Conservation (phyloP, 2,329 filamentous ascomycete genomes). For the Alternaria sp. region DNA sequence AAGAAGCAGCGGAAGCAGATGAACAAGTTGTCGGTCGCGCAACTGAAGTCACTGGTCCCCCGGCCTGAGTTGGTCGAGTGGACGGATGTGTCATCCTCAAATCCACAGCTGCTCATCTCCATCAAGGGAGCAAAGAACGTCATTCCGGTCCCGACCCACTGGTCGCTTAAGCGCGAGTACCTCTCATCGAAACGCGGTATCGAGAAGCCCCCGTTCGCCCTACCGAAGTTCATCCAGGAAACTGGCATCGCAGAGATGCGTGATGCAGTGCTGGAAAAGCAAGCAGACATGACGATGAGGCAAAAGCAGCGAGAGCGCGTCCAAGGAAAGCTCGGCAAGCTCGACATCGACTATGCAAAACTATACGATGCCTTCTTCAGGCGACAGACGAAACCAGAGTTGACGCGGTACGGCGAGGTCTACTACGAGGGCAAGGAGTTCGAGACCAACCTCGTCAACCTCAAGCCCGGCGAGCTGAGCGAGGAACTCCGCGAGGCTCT, state of each 20-base stretch:
- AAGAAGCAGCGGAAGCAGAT: constrained; percentile 94
- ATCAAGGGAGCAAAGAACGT: constrained; percentile 96
- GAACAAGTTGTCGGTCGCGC: constrained; percentile 91
- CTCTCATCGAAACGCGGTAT: constrained; percentile 95
- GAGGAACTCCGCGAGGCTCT: constrained; percentile 91
- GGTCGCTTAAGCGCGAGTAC: constrained; percentile 96
- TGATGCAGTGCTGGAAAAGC: constrained; percentile 93
- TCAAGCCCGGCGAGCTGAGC: constrained; percentile 87
- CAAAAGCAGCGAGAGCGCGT: constrained; percentile 96
- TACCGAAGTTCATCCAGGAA: constrained; percentile 96
- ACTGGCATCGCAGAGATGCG: constrained; percentile 98
- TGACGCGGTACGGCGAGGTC: constrained; percentile 96
- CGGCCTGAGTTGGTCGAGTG: constrained; percentile 96
- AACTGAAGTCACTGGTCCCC: constrained; percentile 88
- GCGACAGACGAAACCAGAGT: constrained; percentile 92
- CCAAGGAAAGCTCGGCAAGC: constrained; percentile 91
- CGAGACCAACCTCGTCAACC: constrained; percentile 90
- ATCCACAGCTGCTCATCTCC: constrained; percentile 87
- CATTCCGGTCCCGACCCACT: constrained; percentile 91
- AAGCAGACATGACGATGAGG: constrained; percentile 88
- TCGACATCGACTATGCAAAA: constrained; percentile 98
- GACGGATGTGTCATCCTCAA: constrained; percentile 91
- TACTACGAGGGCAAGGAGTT: constrained; percentile 99
- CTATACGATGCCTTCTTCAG: constrained; percentile 98
- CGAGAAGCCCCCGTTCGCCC: constrained; percentile 89